Percentiles rank a stretch among this genome's conserved stretches.
Conservation (phyloP, 2,329 filamentous ascomycete species). For the Chalara sp. region DNA sequence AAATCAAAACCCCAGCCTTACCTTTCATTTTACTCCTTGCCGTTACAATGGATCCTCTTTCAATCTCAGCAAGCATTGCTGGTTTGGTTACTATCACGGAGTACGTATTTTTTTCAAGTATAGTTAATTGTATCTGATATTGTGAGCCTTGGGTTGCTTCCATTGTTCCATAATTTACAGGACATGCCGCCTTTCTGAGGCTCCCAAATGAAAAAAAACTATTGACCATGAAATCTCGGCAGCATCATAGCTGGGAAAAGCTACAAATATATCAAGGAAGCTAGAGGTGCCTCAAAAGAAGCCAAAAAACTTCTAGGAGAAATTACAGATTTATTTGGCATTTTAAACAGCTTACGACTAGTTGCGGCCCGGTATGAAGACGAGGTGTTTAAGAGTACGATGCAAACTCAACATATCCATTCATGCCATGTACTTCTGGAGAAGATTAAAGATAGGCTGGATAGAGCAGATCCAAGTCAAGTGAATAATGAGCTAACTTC, state of each 20-base stretch:
- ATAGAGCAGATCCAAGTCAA: background rate
- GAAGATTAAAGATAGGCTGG: constrained; percentile 3
- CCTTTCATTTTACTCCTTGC: too few species aligned
- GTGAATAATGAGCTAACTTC: background rate
- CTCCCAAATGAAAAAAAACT: too few species aligned
- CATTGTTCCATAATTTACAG: too few species aligned
- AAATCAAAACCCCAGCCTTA: too few species aligned
- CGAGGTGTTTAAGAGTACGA: constrained; percentile 1
- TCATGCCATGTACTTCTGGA: constrained; percentile 9
- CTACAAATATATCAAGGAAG: constrained; percentile 3
- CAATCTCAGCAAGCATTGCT: constrained; percentile 6
- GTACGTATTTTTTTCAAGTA: too few species aligned
- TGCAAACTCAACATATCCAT: constrained; percentile 8
- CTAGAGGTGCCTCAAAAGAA: constrained; percentile 2
- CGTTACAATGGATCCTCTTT: constrained; percentile 2
- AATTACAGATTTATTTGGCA: background rate
- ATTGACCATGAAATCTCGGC: too few species aligned
- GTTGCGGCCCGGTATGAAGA: background rate
- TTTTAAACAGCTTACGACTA: constrained; percentile 5
- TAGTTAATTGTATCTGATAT: too few species aligned
- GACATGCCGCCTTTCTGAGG: too few species aligned
- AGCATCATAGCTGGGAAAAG: background rate
- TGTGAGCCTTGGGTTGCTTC: too few species aligned
- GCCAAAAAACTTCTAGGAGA: constrained; percentile 1
- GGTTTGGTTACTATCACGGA: constrained; percentile 6